These are phyloP conservation scores for Chaetomiaceae sp. DNA, from an alignment of 2,329 filamentous ascomycete genomes.

Conservation along the genomic window DNA sequence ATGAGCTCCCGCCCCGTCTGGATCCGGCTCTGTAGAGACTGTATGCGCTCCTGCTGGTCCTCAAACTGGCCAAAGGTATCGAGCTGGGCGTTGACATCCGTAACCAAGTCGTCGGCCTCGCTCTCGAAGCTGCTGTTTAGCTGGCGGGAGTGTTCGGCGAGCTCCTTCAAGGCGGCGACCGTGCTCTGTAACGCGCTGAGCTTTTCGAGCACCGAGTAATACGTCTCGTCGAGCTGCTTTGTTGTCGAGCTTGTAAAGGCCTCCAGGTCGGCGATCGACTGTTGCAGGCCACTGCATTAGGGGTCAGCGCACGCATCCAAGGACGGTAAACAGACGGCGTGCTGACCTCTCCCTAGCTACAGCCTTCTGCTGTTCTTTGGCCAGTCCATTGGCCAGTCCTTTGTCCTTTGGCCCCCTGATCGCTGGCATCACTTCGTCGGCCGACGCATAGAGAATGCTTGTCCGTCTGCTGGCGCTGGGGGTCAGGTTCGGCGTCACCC, in stretches of 20 bases:
- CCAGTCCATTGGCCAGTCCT: constrained; percentile 35
- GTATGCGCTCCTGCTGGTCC: constrained; percentile 59
- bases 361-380: constrained; percentile 39
- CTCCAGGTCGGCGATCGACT: constrained; percentile 50
- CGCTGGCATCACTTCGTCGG: constrained; percentile 20
- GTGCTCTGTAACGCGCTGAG: constrained; percentile 59
- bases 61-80: constrained; percentile 58
- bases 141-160: constrained; percentile 57
- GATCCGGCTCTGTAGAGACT: constrained; percentile 57
- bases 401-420: constrained; percentile 32
- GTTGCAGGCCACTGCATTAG: constrained; percentile 44
- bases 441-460: constrained; percentile 25
- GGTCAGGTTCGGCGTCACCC: constrained; percentile 35
- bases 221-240: constrained; percentile 65
- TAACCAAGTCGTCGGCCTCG: constrained; percentile 55
- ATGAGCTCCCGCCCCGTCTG: constrained; percentile 55
- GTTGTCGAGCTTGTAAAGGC: constrained; percentile 59
- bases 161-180: constrained; percentile 58
- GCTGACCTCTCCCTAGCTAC: constrained; percentile 37
- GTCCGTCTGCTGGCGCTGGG: constrained; percentile 24
- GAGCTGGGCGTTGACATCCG: constrained; percentile 57
- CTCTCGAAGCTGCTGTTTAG: constrained; percentile 54
- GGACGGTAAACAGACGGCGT: constrained; percentile 10
- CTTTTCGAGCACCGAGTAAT: constrained; percentile 68
- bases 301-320: not conserved